A percentile compares a stretch with the other conserved stretches of the same genome.
phyloP scores from a whole-genome alignment of 2,329 filamentous ascomycete species.

The Penicillium sclerotiorum region DNA sequence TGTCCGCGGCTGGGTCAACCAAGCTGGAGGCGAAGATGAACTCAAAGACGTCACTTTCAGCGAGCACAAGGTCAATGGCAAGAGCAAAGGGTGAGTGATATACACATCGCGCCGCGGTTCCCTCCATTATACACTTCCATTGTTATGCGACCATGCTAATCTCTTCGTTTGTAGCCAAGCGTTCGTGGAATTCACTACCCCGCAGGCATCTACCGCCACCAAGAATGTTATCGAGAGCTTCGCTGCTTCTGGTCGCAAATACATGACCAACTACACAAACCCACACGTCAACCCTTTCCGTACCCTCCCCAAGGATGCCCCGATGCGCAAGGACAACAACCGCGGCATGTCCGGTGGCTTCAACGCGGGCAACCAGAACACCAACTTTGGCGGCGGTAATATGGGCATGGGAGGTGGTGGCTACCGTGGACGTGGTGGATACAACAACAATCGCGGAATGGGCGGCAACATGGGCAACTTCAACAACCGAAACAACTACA shows the following conservation, averaged over 20 bases:
- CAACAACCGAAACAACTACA: slow-evolving; percentile 19
- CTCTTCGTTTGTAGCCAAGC: slow-evolving; percentile 61
- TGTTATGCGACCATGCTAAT: not conserved
- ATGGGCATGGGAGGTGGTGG: slow-evolving; percentile 50
- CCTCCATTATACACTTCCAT: not conserved
- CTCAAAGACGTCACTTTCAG: slow-evolving; percentile 94
- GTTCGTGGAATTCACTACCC: slow-evolving; percentile 81
- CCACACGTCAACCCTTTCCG: slow-evolving; percentile 84
- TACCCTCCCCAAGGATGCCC: slow-evolving; percentile 86
- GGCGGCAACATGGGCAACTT: slow-evolving; percentile 43
- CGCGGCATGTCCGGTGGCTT: slow-evolving; percentile 51
- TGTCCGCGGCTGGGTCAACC: slow-evolving; percentile 80
- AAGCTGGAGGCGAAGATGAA: slow-evolving; percentile 79
- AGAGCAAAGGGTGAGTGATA: slow-evolving; percentile 83
- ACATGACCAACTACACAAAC: slow-evolving; percentile 73
- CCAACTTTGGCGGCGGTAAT: slow-evolving; percentile 36
- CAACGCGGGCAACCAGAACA: slow-evolving; percentile 41
- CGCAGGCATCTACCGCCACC: slow-evolving; percentile 80
- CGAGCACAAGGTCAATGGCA: slow-evolving; percentile 98
- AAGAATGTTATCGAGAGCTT: slow-evolving; percentile 79
- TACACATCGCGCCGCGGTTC: not conserved
- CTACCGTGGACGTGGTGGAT: slow-evolving; percentile 54
- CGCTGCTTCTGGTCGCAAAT: slow-evolving; percentile 63
- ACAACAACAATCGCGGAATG: slow-evolving; percentile 55
- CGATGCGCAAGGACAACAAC: slow-evolving; percentile 68